phyloP scores from a whole-genome alignment of 2,329 filamentous ascomycete species.

The Beauveria australis region DNA sequence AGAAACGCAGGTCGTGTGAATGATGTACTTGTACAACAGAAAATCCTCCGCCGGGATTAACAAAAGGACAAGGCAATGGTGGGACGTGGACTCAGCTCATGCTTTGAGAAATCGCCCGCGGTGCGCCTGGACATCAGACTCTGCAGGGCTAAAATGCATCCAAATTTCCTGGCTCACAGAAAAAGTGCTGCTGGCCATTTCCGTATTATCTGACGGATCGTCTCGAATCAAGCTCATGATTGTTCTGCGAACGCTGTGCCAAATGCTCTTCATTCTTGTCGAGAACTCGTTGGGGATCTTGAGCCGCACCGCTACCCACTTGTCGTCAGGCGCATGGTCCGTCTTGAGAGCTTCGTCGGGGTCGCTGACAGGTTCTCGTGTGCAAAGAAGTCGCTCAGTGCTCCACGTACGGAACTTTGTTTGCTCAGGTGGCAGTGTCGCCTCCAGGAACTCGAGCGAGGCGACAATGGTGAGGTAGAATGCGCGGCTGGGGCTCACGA shows the following conservation, averaged over 20 bases:
- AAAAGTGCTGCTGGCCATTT: not conserved
- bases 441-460: conserved; percentile 52
- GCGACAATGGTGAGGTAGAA: conserved; percentile 56
- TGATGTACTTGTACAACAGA: not conserved
- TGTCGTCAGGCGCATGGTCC: conserved; percentile 47
- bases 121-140: conserved; percentile 17
- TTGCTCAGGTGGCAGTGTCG: conserved; percentile 39
- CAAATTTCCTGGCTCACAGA: conserved; percentile 24
- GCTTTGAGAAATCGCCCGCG: conserved; percentile 2
- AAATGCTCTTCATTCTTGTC: conserved; percentile 36
- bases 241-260: conserved; percentile 27
- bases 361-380: conserved; percentile 27
- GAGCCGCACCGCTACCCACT: conserved; percentile 49
- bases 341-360: conserved; percentile 37
- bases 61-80: not conserved
- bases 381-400: conserved; percentile 41
- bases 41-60: too few species aligned
- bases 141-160: conserved; percentile 23
- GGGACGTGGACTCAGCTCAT: not conserved
- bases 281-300: conserved; percentile 51
- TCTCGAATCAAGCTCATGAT: conserved; percentile 11
- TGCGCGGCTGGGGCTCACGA: conserved; percentile 54
- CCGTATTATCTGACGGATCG: not conserved
- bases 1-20: not conserved
- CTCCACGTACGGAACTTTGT: conserved; percentile 43